These are phyloP conservation scores for Podaxis pistillaris DNA, from an alignment of 768 basidiomycete species.

Conservation along the genomic window DNA sequence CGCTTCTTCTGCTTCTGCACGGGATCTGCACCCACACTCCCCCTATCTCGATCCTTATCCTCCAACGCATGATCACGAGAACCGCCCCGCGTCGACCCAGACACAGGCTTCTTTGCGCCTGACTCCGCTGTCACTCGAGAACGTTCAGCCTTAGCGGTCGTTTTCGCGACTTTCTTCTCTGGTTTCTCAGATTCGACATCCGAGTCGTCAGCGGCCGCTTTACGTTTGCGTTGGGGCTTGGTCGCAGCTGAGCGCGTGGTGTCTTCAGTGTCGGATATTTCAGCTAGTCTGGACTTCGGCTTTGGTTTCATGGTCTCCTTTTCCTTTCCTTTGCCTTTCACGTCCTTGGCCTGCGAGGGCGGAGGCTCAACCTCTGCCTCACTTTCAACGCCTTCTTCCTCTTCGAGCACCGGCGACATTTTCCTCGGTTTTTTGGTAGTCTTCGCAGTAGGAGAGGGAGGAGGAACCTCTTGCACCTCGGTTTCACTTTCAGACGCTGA, in stretches of 20 bases:
- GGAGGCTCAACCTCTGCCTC: slow-evolving; percentile 19
- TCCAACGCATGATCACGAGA: slow-evolving; percentile 16
- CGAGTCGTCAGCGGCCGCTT: slow-evolving; percentile 22
- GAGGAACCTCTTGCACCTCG: slow-evolving; percentile 16
- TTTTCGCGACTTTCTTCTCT: slow-evolving; percentile 10
- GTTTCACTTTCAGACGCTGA: slow-evolving; percentile 17
- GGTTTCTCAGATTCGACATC: slow-evolving; percentile 16
- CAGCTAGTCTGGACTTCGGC: slow-evolving; percentile 15
- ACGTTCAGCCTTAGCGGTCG: slow-evolving; percentile 20
- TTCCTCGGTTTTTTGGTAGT: slow-evolving; percentile 19
- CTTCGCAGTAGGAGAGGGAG: background rate
- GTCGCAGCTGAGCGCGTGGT: slow-evolving; percentile 11
- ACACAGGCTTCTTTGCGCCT: slow-evolving; percentile 22
- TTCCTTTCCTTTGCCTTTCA: slow-evolving; percentile 32
- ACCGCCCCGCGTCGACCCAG: slow-evolving; percentile 17
- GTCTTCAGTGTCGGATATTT: slow-evolving; percentile 22
- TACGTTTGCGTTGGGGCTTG: slow-evolving; percentile 40
- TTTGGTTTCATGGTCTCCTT: slow-evolving; percentile 17
- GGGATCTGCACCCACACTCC: slow-evolving; percentile 23
- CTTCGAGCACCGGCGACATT: slow-evolving; percentile 17
- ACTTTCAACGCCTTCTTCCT: slow-evolving; percentile 17
- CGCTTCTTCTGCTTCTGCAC: slow-evolving; percentile 65
- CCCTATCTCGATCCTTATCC: slow-evolving; percentile 23
- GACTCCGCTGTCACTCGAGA: slow-evolving; percentile 17
- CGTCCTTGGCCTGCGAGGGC: slow-evolving; percentile 15